Base-by-base conservation (phyloP, 345 rosid genomes). In the Citrus trifoliata region DNA sequence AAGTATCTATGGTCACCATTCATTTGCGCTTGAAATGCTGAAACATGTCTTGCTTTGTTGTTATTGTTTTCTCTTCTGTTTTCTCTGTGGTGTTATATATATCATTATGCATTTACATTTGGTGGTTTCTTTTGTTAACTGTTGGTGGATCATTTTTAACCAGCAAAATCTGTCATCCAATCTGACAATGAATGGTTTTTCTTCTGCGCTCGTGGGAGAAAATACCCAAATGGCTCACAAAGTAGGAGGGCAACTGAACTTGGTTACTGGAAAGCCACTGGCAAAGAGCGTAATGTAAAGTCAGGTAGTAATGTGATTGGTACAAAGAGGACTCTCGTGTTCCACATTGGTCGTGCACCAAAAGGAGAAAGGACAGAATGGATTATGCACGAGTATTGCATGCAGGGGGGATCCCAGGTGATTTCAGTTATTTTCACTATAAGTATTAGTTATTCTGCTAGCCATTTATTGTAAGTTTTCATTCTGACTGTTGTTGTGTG, bases 201-300 rank as follows among this genome's bases (percentile, higher is more conserved):
- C 85, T 95, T 92, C 77, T 87, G 89, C 10, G 85, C 98, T 65
- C 90, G 97, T 1, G 99, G 98, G 77, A 91, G 95, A 83, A 95
- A 92, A 65, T 92, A 95, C 61, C 98, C 97, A 21, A 84, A 91
- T 69, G 98, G 99, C 21, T 88, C 90, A 7, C 98, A 95, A 53
- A 93, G 94, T 79, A 86, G 75, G 72, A 83, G 98, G 76, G 98
- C 97, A 16, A 95, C 99, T 10, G 85, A 82, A 46, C 93, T 68
- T 3, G 98, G 99, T 4, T 95, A 95, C 35, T 93, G 98, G 99
- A 95, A 95, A 83, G 96, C 97, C 38, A 95, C 99, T 0, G 99
- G 99, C 58, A 95, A 90, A 83, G 99, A 93, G 63, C 85, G 98
- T 3, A 87, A 82, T 53, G 96, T 95, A 3, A 92, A 85, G 85